These are phyloP conservation scores for Collybia nuda DNA, from an alignment of 768 basidiomycete species.

Conservation along the genomic window DNA sequence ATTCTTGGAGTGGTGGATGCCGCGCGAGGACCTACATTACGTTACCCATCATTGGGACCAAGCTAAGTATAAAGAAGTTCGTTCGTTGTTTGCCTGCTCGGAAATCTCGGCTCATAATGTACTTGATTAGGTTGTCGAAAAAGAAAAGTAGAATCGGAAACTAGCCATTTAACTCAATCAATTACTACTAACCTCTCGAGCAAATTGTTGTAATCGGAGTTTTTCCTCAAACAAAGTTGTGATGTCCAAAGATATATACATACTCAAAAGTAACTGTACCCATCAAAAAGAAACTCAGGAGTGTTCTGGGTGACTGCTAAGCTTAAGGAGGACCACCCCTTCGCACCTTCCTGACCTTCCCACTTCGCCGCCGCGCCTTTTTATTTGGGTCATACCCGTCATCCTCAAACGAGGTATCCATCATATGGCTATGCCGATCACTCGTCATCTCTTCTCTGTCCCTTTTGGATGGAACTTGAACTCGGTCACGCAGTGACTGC, in stretches of 20 bases:
- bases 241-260: too few relatives aligned
- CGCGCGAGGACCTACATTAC: conserved; percentile 73
- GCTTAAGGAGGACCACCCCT: conserved; percentile 16
- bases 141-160: too few relatives aligned
- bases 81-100: too few relatives aligned
- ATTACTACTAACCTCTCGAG: too few relatives aligned
- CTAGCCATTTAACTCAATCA: too few relatives aligned
- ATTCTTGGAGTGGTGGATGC: conserved; percentile 83
- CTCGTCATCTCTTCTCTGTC: conserved; percentile 32
- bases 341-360: conserved; percentile 22
- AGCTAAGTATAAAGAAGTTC: conserved; percentile 26
- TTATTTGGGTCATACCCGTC: conserved; percentile 27
- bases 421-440: conserved; percentile 1
- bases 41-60: conserved; percentile 67
- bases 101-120: too few relatives aligned
- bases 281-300: too few relatives aligned
- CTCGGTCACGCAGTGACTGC: conserved; percentile 33
- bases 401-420: conserved; percentile 22
- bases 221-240: too few relatives aligned
- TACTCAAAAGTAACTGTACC: too few relatives aligned
- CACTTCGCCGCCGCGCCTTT: conserved; percentile 24
- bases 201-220: too few relatives aligned
- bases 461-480: conserved; percentile 39
- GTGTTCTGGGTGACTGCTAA: too few relatives aligned
- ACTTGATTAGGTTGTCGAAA: too few relatives aligned